Conservation (phyloP, 2,329 filamentous ascomycete species). For the Mycogone perniciosa region DNA sequence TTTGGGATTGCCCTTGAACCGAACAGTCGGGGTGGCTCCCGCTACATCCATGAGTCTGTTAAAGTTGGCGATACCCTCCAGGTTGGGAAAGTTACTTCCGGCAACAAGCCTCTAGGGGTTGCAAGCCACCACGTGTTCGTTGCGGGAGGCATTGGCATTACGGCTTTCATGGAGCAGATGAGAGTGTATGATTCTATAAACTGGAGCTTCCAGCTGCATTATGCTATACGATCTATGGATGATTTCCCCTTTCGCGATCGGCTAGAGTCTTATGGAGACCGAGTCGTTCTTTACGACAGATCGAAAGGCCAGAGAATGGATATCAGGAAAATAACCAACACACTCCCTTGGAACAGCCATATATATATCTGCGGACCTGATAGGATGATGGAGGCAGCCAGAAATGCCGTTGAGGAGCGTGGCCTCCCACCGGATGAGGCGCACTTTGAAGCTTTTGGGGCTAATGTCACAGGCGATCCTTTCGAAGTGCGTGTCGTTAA, state of each 20-base stretch:
- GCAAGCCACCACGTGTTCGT: slow-evolving; percentile 57
- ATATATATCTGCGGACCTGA: slow-evolving; percentile 57
- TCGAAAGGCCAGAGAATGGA: slow-evolving; percentile 46
- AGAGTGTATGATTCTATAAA: slow-evolving; percentile 37
- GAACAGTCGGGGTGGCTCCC: slow-evolving; percentile 53
- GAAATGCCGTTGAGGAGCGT: slow-evolving; percentile 31
- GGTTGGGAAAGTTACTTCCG: slow-evolving; percentile 44
- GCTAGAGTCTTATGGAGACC: slow-evolving; percentile 35
- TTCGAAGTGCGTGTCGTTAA: slow-evolving; percentile 51
- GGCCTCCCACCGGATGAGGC: slow-evolving; percentile 45
- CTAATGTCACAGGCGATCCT: slow-evolving; percentile 48
- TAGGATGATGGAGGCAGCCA: slow-evolving; percentile 49
- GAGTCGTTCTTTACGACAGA: slow-evolving; percentile 47
- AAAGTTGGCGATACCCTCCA: slow-evolving; percentile 44
- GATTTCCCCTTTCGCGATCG: slow-evolving; percentile 51
- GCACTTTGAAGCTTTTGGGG: slow-evolving; percentile 55
- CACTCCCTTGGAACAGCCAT: slow-evolving; percentile 46
- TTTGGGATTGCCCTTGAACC: slow-evolving; percentile 53
- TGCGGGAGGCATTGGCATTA: slow-evolving; percentile 59
- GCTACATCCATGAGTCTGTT: slow-evolving; percentile 47
- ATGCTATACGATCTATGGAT: slow-evolving; percentile 44
- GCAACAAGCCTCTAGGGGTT: slow-evolving; percentile 37
- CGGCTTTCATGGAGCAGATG: slow-evolving; percentile 52
- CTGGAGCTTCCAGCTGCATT: slow-evolving; percentile 50
- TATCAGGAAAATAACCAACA: slow-evolving; percentile 42